phyloP scores from a whole-genome alignment of 1,284 basidiomycete genomes.

The Leccinum variabile region DNA sequence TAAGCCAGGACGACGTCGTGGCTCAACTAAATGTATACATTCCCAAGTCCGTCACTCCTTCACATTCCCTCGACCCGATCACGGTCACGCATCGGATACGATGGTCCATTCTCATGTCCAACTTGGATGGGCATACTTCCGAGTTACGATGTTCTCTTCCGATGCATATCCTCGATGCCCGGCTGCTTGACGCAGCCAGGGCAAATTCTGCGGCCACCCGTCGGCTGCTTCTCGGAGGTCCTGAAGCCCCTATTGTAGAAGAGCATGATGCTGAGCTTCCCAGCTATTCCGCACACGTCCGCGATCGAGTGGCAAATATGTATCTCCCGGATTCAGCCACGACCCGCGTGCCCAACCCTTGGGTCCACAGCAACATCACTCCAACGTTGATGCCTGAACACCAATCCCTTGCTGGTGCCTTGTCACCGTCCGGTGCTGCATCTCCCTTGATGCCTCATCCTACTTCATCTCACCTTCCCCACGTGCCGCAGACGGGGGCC shows the following conservation, averaged over 20 bases:
- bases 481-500: slow-evolving; percentile 42
- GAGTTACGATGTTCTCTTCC: slow-evolving; percentile 91
- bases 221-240: slow-evolving; percentile 48
- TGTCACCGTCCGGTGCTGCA: slow-evolving; percentile 32
- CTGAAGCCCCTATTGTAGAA: slow-evolving; percentile 41
- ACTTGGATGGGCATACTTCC: slow-evolving; percentile 86
- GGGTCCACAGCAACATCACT: slow-evolving; percentile 38
- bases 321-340: slow-evolving; percentile 63
- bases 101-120: slow-evolving; percentile 77
- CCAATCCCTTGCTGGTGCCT: slow-evolving; percentile 16
- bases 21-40: slow-evolving; percentile 49
- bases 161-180: slow-evolving; percentile 74
- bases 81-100: slow-evolving; percentile 71
- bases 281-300: slow-evolving; percentile 84
- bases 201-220: slow-evolving; percentile 71
- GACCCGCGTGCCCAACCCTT: slow-evolving; percentile 66
- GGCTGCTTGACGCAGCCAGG: slow-evolving; percentile 74
- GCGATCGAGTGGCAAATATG: slow-evolving; percentile 86
- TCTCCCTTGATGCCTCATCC: slow-evolving; percentile 40
- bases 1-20: slow-evolving; percentile 46
- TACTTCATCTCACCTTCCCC: slow-evolving; percentile 44
- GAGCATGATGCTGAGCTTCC: slow-evolving; percentile 76
- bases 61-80: slow-evolving; percentile 72
- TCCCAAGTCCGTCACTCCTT: slow-evolving; percentile 55
- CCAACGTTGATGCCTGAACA: slow-evolving; percentile 38